phyloP scores from a whole-genome alignment of 345 rosid species.

The Ricinus communis region DNA sequence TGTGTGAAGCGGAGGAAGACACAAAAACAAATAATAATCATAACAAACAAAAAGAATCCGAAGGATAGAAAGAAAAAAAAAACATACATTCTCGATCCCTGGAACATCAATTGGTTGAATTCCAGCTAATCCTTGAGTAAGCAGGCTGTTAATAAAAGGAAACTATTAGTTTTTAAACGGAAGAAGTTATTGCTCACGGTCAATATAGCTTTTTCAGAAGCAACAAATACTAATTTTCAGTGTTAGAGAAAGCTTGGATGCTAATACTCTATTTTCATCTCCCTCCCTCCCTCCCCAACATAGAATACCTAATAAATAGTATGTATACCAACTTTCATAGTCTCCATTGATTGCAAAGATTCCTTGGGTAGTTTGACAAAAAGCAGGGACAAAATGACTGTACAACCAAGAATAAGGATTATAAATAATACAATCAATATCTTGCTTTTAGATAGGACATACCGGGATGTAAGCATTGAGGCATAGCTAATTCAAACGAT shows the following conservation, averaged over 20 bases:
- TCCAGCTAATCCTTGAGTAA: constrained; percentile 93
- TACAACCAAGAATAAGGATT: background rate
- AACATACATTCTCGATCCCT: constrained; percentile 84
- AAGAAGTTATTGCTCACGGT: background rate
- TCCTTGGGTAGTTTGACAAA: background rate
- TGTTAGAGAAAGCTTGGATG: background rate
- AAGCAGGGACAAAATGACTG: background rate
- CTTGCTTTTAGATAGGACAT: background rate
- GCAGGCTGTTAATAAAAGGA: constrained; percentile 47
- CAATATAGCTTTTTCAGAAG: background rate
- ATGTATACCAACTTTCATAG: too few species aligned
- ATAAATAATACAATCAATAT: background rate
- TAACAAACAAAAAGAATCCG: background rate
- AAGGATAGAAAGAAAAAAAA: background rate
- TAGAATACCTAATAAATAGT: too few species aligned
- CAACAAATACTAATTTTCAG: background rate
- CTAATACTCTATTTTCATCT: too few species aligned
- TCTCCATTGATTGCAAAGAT: background rate
- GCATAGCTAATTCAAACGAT: background rate
- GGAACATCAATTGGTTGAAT: constrained; percentile 70
- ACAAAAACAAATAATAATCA: background rate
- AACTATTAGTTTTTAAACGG: constrained; percentile 7
- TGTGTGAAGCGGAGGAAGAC: background rate
- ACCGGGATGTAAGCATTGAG: background rate
- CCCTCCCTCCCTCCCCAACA: too few species aligned